Evolutionary conservation across 257 asterid species (phyloP), one percentile per base, ranked within the genome.

Genomic region (Plantago major): DNA sequence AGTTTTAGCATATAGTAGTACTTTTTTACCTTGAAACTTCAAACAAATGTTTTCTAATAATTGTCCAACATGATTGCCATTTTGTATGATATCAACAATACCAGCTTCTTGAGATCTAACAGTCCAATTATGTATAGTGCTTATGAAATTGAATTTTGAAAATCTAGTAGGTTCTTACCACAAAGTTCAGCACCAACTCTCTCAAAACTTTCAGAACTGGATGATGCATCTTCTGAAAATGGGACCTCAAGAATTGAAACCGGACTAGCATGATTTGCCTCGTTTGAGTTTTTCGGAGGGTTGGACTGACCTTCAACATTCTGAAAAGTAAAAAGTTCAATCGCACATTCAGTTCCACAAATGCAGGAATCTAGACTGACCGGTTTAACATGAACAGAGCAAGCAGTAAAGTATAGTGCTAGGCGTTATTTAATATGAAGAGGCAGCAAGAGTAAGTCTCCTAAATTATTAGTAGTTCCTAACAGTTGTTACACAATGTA

Each of bases 221-320:
- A 69, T 17, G 83, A 68, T 10, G 58, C 49, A 57, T 88, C 93
- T 70, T 85, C 97, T 3, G 77, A 47, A 50, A 75, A 79, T 62
- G 91, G 81, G 67, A 77, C 76, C 73, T 84, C 90, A 71, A 88
- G 84, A 64, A 88, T 87, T 52, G 98, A 88, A 67, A 76, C 74
- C 10, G 99, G 97, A 76, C 99, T 92, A 54, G 77, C 85, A 81
- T 85, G 87, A 66, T 83, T 90, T 40, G 81, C 88, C 70, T 84
- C 95, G 70, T 79, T 84, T 52, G 79, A 76, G 80, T 76, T 76
- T 73, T 76, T 87, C 14, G 73, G 76, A 19, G 76, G 82, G 55
- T 77, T 89, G 12, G 67, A 80, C 74, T 90, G 82, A n/a, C 77
- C 60, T 76, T 76, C 69, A 47, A 44, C 64, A 61, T 60, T 61